These are phyloP conservation scores for Solidago caesia DNA, from an alignment of 129 eudicot species.

Conservation along the genomic window DNA sequence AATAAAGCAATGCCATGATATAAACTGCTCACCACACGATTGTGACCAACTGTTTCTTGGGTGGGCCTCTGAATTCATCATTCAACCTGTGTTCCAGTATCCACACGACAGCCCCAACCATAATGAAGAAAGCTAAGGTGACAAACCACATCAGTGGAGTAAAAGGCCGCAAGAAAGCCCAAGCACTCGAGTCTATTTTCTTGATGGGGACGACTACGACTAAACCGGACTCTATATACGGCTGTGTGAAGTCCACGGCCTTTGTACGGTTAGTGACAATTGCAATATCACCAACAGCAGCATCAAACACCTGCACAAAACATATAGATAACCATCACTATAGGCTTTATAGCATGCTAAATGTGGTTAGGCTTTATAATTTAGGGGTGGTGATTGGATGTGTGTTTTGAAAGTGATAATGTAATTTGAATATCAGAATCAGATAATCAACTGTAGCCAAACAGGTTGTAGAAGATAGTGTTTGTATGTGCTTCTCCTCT, in stretches of 20 bases:
- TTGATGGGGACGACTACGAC: constrained; percentile 71
- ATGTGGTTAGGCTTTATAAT: neutral
- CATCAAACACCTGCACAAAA: constrained; percentile 65
- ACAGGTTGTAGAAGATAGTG: neutral
- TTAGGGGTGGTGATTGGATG: neutral
- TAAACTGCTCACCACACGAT: constrained; percentile 59
- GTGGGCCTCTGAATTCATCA: constrained; percentile 90
- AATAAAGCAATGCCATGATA: neutral
- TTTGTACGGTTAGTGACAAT: constrained; percentile 77
- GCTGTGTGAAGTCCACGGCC: constrained; percentile 84
- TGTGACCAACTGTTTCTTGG: constrained; percentile 69
- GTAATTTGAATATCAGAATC: neutral
- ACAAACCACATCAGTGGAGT: constrained; percentile 77
- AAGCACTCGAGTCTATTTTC: constrained; percentile 62
- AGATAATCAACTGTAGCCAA: neutral
- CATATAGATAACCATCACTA: neutral
- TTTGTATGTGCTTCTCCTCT: neutral
- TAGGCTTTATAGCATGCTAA: neutral
- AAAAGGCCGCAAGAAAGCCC: constrained; percentile 89
- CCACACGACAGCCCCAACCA: constrained; percentile 82
- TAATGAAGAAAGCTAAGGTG: constrained; percentile 55
- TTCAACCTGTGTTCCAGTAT: constrained; percentile 75
- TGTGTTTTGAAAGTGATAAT: neutral
- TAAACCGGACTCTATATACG: constrained; percentile 83
- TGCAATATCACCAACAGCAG: constrained; percentile 89